Evolutionary conservation across 495 filamentous ascomycete species (phyloP), one percentile per base, ranked within the genome.

Genomic region (Aspergillus bertholletiae): DNA sequence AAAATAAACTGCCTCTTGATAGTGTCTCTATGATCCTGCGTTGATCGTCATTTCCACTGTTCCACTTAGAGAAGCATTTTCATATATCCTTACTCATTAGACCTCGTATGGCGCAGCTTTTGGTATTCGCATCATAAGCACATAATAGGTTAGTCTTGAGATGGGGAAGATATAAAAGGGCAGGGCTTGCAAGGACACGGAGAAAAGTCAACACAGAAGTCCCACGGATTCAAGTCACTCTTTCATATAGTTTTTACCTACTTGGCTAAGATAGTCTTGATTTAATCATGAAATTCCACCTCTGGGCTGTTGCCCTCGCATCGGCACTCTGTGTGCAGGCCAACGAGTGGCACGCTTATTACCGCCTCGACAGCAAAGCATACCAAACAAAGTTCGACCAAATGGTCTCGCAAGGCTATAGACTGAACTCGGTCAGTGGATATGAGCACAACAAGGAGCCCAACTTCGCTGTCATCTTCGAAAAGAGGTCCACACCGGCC

Each of bases 371-470:
- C 0, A 26, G 58, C 27, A 24, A 39, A 7, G 57, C 62, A 46
- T 64, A 64, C 46, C 58, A 64, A 34, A 49, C 50, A 2, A 56
- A 43, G 5, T 54, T 52, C 27, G 50, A 58, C 24, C 43, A 55
- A 20, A 51, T 62, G 13, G 54, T 57, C 9, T 45, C 39, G 1
- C 58, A 59, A 26, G 58, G 58, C 2, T 64, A 55, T 44, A 50
- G 55, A 17, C 23, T 61, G 15, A 64, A 55, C 28, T 61, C 51
- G 7, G 46, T 64, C 40, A 61, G 59, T 26, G 61, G 61, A 11
- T 64, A 64, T 40, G 55, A 55, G 9, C 44, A 32, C 48, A 50
- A 53, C 37, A 30, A 30, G 17, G 51, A 59, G 39, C 32, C 53
- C 13, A 51, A 52, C 48, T 60, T 46, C 41, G 57, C 57, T 21